These are phyloP conservation scores for Emergomyces orientalis DNA, from an alignment of 2,329 filamentous ascomycete species.

Conservation along the genomic window DNA sequence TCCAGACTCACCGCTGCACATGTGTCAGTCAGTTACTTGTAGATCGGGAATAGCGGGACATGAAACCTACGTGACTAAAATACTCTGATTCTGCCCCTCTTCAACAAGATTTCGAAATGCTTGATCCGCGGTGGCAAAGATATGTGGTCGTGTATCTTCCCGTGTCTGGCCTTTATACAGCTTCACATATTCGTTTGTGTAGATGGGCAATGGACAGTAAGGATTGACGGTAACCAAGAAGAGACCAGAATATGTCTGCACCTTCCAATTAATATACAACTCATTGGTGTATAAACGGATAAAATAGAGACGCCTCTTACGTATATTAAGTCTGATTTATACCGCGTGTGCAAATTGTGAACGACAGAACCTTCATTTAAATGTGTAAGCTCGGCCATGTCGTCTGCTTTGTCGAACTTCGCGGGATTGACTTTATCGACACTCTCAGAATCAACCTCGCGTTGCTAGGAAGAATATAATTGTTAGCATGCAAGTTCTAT, in stretches of 20 bases:
- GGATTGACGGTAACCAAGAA: conserved; percentile 97
- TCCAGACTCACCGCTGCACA: conserved; percentile 70
- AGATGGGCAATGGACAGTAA: conserved; percentile 89
- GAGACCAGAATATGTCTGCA: conserved; percentile 83
- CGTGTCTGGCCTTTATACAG: conserved; percentile 90
- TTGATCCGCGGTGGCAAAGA: conserved; percentile 94
- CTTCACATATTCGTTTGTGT: conserved; percentile 92
- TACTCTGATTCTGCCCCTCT: conserved; percentile 92
- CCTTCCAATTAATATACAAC: neutral
- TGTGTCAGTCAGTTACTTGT: conserved; percentile 6
- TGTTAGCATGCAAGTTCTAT: neutral
- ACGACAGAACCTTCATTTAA: conserved; percentile 96
- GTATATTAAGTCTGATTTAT: conserved; percentile 91
- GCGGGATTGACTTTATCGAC: conserved; percentile 99
- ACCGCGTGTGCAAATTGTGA: conserved; percentile 90
- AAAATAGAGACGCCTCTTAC: conserved; percentile 29
- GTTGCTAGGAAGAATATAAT: conserved; percentile 51
- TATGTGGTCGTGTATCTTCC: conserved; percentile 94
- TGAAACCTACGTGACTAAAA: conserved; percentile 66
- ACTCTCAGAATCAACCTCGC: conserved; percentile 72
- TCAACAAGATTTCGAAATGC: conserved; percentile 93
- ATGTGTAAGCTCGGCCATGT: conserved; percentile 98
- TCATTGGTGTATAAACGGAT: conserved; percentile 6
- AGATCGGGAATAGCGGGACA: neutral
- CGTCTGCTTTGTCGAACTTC: conserved; percentile 98